These are phyloP conservation scores for Lophium mytilinum DNA, from an alignment of 495 filamentous ascomycete genomes.

Conservation along the genomic window DNA sequence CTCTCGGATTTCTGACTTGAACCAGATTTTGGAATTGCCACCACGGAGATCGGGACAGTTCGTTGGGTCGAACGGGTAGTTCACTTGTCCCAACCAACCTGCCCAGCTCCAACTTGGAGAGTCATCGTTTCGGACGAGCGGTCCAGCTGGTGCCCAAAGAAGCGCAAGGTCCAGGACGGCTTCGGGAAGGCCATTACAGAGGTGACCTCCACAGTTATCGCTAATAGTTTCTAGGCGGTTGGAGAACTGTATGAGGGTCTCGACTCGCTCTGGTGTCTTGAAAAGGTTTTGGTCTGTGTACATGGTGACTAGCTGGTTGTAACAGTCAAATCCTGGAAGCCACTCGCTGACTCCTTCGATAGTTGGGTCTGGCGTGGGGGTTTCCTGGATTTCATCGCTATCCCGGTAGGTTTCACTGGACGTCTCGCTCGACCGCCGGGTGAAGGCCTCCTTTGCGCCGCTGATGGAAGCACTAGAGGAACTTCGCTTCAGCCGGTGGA, in stretches of 20 bases:
- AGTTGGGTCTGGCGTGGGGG: slow-evolving; percentile 1
- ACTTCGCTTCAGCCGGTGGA: no score
- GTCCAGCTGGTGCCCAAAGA: slow-evolving; percentile 16
- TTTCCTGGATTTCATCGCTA: no score
- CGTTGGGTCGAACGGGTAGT: slow-evolving; percentile 19
- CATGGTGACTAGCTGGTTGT: slow-evolving; percentile 18
- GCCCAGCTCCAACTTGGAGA: slow-evolving; percentile 16
- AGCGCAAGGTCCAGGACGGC: slow-evolving; percentile 14
- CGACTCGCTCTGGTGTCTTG: background rate
- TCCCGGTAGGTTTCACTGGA: no score
- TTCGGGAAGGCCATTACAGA: slow-evolving; percentile 20
- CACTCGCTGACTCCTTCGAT: slow-evolving; percentile 13
- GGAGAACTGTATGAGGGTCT: background rate
- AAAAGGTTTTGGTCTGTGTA: background rate
- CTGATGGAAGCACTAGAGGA: no score
- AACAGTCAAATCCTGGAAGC: slow-evolving; percentile 11
- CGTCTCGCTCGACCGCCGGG: no score
- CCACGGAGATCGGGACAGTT: slow-evolving; percentile 11
- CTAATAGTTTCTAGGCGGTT: slow-evolving; percentile 6
- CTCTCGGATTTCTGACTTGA: slow-evolving; percentile 12
- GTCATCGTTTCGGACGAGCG: background rate
- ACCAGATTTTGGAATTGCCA: slow-evolving; percentile 2
- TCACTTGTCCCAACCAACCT: slow-evolving; percentile 12
- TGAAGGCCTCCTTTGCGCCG: no score
- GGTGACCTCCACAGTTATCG: slow-evolving; percentile 7